Evolutionary conservation across 2,329 filamentous ascomycete genomes (phyloP).

Genomic region (Alternaria alternata): DNA sequence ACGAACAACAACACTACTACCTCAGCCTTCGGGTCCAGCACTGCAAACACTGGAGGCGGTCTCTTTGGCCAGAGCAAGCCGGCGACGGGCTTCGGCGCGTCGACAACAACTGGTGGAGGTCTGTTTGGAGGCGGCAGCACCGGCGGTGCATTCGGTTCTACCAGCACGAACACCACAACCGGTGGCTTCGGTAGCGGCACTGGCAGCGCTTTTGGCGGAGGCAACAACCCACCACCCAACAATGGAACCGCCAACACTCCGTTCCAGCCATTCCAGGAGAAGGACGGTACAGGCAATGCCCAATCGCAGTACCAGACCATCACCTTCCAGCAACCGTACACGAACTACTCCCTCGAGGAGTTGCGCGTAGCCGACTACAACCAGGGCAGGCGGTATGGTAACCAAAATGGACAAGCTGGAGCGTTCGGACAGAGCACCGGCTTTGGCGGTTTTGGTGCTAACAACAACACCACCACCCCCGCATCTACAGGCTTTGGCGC

Average conservation of each 20-base stretch:
- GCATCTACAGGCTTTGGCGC: constrained; percentile 59
- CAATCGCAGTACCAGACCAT: constrained; percentile 78
- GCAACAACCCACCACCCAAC: constrained; percentile 38
- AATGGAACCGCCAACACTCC: constrained; percentile 71
- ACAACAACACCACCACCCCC: constrained; percentile 46
- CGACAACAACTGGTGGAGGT: constrained; percentile 35
- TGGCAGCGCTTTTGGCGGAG: constrained; percentile 43
- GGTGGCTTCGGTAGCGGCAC: constrained; percentile 35
- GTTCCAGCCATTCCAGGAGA: constrained; percentile 76
- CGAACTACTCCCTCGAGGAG: constrained; percentile 86
- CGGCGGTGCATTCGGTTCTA: constrained; percentile 38
- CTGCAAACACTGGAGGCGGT: constrained; percentile 37
- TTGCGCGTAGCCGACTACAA: constrained; percentile 80
- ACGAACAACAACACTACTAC: constrained; percentile 29
- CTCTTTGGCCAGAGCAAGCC: constrained; percentile 45
- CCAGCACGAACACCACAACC: constrained; percentile 25
- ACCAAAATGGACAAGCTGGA: constrained; percentile 79
- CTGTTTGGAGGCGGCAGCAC: constrained; percentile 43
- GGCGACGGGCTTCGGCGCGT: constrained; percentile 36
- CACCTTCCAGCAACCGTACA: constrained; percentile 79
- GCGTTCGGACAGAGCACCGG: constrained; percentile 77
- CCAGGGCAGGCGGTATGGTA: constrained; percentile 84
- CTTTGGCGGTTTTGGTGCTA: constrained; percentile 59
- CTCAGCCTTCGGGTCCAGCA: constrained; percentile 38
- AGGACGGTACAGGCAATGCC: constrained; percentile 67